Conservation (phyloP, 1,284 basidiomycete species). For the Peniophora sp. region DNA sequence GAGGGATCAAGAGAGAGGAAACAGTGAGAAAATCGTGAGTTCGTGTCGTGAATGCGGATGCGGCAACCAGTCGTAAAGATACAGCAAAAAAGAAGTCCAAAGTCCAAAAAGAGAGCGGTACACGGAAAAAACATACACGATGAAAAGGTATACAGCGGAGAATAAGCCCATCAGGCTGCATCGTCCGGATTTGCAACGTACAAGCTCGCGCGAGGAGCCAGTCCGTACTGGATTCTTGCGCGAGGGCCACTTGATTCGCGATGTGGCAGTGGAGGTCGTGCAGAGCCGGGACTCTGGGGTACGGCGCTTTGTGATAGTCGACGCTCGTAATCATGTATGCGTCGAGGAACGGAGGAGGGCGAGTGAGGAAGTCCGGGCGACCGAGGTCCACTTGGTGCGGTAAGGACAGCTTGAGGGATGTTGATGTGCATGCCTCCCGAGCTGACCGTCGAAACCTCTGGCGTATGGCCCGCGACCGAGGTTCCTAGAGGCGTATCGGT, state of each 20-base stretch:
- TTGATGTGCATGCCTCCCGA: not conserved
- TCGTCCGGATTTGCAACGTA: slow-evolving; percentile 58
- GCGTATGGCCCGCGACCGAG: not conserved
- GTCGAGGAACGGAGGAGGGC: slow-evolving; percentile 22
- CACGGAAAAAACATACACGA: not conserved
- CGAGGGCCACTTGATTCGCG: not conserved
- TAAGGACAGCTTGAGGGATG: not conserved
- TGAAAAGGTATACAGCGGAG: not conserved
- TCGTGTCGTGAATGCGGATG: no score
- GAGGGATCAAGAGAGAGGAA: not conserved
- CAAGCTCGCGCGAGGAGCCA: slow-evolving; percentile 46
- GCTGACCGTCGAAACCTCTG: no score
- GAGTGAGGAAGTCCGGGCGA: slow-evolving; percentile 10
- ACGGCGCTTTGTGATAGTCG: slow-evolving; percentile 28
- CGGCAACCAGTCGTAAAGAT: no score
- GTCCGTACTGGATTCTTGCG: slow-evolving; percentile 37
- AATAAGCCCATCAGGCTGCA: slow-evolving; percentile 1
- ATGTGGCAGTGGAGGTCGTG: slow-evolving; percentile 19
- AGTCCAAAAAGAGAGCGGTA: not conserved
- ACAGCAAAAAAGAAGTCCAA: no score
- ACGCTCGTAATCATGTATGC: slow-evolving; percentile 33
- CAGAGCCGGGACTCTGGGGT: slow-evolving; percentile 24
- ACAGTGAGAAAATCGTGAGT: not conserved
- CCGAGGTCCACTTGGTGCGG: slow-evolving; percentile 1
- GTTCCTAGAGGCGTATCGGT: not conserved